phyloP scores from a whole-genome alignment of 1,284 basidiomycete genomes.

The Pholiota adiposa region DNA sequence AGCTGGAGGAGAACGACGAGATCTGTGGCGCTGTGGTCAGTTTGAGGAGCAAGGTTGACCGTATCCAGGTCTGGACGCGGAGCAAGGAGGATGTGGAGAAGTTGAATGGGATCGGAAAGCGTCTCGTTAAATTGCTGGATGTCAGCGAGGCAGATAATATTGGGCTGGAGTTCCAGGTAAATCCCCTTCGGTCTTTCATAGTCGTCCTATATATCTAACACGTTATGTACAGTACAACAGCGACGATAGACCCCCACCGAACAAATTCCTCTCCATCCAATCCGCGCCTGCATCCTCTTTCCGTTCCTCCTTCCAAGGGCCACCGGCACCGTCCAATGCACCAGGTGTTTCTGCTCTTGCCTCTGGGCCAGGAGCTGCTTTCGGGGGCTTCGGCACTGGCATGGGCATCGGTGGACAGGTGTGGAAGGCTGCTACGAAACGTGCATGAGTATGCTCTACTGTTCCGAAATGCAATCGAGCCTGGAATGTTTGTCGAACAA shows the following conservation, averaged over 20 bases:
- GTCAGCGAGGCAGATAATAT: conserved; percentile 79
- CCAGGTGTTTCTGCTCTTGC: neutral
- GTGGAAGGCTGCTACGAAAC: conserved; percentile 22
- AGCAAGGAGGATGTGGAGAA: conserved; percentile 82
- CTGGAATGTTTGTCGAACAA: no score
- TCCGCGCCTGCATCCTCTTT: conserved; percentile 66
- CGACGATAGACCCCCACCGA: conserved; percentile 75
- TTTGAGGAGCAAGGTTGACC: conserved; percentile 83
- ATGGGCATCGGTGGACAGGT: conserved; percentile 41
- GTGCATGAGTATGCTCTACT: no score
- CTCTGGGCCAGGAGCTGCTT: conserved; percentile 42
- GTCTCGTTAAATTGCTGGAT: conserved; percentile 81
- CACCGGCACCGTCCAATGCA: conserved; percentile 5
- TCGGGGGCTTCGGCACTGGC: conserved; percentile 50
- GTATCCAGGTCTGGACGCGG: conserved; percentile 91
- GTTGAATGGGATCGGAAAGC: conserved; percentile 83
- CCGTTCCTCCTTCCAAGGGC: conserved; percentile 59
- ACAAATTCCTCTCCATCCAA: conserved; percentile 82
- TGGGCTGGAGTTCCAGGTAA: conserved; percentile 88
- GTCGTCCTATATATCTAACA: conserved; percentile 12
- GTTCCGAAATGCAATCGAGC: no score
- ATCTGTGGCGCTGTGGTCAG: conserved; percentile 93
- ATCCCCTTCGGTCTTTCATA: conserved; percentile 17
- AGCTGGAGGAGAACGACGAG: conserved; percentile 85
- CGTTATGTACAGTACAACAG: conserved; percentile 66